Evolutionary conservation across 108 stramenopile genomes (phyloP).

Genomic region (Ochromonas danica): DNA sequence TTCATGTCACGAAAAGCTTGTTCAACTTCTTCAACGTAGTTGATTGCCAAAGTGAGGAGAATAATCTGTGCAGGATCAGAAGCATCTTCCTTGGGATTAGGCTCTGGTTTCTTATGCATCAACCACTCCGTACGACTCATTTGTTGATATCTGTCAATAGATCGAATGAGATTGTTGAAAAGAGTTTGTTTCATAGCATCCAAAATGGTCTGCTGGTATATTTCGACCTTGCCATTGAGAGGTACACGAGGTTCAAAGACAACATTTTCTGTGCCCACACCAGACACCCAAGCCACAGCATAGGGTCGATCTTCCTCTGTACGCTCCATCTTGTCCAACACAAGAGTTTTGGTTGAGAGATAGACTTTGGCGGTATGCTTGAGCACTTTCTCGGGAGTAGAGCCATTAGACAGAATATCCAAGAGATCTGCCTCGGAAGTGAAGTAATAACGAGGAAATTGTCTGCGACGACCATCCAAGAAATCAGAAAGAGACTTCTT

Average conservation of each 20-base stretch:
- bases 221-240: conserved; percentile 74
- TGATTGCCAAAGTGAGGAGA: conserved; percentile 66
- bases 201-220: conserved; percentile 71
- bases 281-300: conserved; percentile 62
- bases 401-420: conserved; percentile 76
- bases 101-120: conserved; percentile 54
- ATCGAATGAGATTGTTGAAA: conserved; percentile 61
- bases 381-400: conserved; percentile 65
- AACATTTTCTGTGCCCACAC: conserved; percentile 66
- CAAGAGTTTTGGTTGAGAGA: conserved; percentile 65
- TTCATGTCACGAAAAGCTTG: conserved; percentile 54
- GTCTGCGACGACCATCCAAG: conserved; percentile 68
- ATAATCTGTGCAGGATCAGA: conserved; percentile 72
- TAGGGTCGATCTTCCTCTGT: conserved; percentile 49
- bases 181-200: conserved; percentile 59
- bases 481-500: conserved; percentile 74
- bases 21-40: conserved; percentile 69
- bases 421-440: conserved; percentile 70
- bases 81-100: conserved; percentile 49
- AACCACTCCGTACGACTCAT: conserved; percentile 69
- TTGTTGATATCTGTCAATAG: conserved; percentile 57
- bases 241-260: conserved; percentile 67
- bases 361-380: conserved; percentile 72
- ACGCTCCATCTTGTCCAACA: conserved; percentile 42
- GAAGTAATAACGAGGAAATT: conserved; percentile 79